Conservation (phyloP, 495 filamentous ascomycete genomes). For the Trichocladium antarcticum region DNA sequence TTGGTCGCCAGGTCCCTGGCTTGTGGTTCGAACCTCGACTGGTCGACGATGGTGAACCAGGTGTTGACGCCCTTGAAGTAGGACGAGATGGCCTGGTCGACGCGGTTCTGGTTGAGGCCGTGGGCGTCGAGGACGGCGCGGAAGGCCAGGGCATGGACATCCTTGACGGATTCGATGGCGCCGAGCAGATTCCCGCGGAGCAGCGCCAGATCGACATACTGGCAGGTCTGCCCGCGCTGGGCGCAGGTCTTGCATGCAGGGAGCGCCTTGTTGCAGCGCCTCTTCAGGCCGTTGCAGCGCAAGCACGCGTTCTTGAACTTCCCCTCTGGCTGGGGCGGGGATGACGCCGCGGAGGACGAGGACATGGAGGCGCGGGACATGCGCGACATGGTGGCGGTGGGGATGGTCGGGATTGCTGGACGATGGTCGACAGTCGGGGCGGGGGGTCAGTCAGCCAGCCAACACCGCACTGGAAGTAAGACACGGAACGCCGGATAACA, state of each 20-base stretch:
- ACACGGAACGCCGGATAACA: too few relatives aligned
- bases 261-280: too few relatives aligned
- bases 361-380: too few relatives aligned
- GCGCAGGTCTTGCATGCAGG: not conserved
- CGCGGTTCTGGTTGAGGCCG: constrained; percentile 45
- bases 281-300: too few relatives aligned
- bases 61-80: constrained; percentile 22
- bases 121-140: constrained; percentile 59
- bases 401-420: too few relatives aligned
- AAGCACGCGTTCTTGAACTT: too few relatives aligned
- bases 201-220: not conserved
- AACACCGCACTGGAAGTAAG: too few relatives aligned
- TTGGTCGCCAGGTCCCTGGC: constrained; percentile 17
- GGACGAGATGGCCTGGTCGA: constrained; percentile 41
- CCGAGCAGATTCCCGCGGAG: not conserved
- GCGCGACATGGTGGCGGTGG: too few relatives aligned
- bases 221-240: not conserved
- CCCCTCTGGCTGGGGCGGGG: too few relatives aligned
- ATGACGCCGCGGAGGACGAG: too few relatives aligned
- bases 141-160: constrained; percentile 30
- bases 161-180: constrained; percentile 19
- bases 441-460: too few relatives aligned
- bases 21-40: constrained; percentile 10
- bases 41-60: constrained; percentile 24
- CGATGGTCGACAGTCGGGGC: too few relatives aligned